Conservation (phyloP, 2,329 filamentous ascomycete genomes). For the Aspergillus fijiensis region DNA sequence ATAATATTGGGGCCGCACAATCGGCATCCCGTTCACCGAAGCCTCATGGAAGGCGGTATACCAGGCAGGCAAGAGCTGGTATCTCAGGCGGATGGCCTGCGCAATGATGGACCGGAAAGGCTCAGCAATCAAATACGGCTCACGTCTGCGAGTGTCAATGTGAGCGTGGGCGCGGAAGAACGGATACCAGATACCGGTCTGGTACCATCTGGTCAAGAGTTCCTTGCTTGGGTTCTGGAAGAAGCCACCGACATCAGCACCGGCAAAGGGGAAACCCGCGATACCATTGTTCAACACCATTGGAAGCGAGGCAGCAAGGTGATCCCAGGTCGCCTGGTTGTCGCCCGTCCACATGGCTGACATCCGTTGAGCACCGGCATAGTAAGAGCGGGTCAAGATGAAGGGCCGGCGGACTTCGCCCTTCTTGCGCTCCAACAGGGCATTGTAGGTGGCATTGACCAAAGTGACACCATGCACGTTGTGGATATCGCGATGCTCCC, state of each 20-base stretch:
- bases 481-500: constrained; percentile 97
- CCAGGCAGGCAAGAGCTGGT: constrained; percentile 87
- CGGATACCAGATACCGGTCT: constrained; percentile 93
- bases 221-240: constrained; percentile 96
- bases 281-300: constrained; percentile 95
- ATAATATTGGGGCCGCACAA: constrained; percentile 90
- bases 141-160: constrained; percentile 89
- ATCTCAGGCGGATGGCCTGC: constrained; percentile 81
- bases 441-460: constrained; percentile 89
- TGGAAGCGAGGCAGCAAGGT: constrained; percentile 82
- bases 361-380: constrained; percentile 80
- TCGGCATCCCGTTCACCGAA: constrained; percentile 76
- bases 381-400: constrained; percentile 89
- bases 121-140: constrained; percentile 84
- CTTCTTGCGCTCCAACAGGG: constrained; percentile 78
- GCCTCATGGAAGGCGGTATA: constrained; percentile 96
- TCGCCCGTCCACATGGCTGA: constrained; percentile 99
- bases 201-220: constrained; percentile 90
- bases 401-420: constrained; percentile 85
- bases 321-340: constrained; percentile 90
- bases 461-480: constrained; percentile 95
- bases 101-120: constrained; percentile 85
- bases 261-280: constrained; percentile 87
- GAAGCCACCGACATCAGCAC: constrained; percentile 95
- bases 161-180: constrained; percentile 98